Conservation (phyloP, 1,139 yeast genomes). For the Maudiozyma humilis region DNA sequence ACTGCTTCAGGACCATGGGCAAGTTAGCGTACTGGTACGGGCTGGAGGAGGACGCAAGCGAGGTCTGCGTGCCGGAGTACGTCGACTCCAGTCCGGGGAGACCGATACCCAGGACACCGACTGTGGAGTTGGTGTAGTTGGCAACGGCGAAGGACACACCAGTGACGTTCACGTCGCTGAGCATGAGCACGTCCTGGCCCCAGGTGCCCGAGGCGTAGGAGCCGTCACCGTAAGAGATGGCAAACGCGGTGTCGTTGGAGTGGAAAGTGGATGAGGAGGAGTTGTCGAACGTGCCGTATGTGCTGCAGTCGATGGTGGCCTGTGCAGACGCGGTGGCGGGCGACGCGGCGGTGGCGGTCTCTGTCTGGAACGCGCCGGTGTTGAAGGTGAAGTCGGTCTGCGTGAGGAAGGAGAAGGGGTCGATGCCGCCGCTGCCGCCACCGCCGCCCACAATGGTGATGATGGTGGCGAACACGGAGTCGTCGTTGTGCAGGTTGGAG, state of each 20-base stretch:
- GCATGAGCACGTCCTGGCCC: slow-evolving; percentile 43
- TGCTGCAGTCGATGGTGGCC: slow-evolving; percentile 29
- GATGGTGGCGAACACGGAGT: not conserved
- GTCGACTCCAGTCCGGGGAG: slow-evolving; percentile 45
- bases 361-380: slow-evolving; percentile 1
- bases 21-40: slow-evolving; percentile 34
- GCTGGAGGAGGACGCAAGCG: slow-evolving; percentile 2
- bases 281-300: slow-evolving; percentile 39
- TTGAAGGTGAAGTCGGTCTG: not conserved
- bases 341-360: slow-evolving; percentile 3
- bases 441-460: too few relatives aligned
- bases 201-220: slow-evolving; percentile 52
- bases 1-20: slow-evolving; percentile 45
- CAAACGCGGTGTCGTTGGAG: slow-evolving; percentile 39
- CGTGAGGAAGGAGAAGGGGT: slow-evolving; percentile 3
- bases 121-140: slow-evolving; percentile 42
- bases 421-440: slow-evolving; percentile 3
- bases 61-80: slow-evolving; percentile 22
- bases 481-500: not conserved
- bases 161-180: slow-evolving; percentile 37
- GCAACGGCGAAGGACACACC: slow-evolving; percentile 52
- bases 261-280: slow-evolving; percentile 39
- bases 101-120: slow-evolving; percentile 59
- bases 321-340: not conserved
- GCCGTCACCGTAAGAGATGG: slow-evolving; percentile 52